Percentiles rank a stretch among this genome's conserved stretches.
phyloP scores from a whole-genome alignment of 768 basidiomycete genomes.

The Tricholoma bakamatsutake region DNA sequence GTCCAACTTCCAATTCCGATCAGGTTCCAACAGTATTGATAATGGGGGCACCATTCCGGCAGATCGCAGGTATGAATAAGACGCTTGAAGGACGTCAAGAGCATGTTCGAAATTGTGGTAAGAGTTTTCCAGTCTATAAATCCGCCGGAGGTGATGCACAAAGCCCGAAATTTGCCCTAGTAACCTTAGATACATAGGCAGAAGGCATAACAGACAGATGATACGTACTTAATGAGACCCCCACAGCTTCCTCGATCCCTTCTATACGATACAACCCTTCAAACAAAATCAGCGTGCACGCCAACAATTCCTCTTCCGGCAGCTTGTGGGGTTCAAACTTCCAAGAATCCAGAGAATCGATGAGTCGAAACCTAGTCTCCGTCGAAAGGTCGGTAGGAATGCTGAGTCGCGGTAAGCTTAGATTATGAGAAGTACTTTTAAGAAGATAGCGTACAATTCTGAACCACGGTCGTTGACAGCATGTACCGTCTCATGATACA shows the following conservation, averaged over 20 bases:
- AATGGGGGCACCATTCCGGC: conserved; percentile 81
- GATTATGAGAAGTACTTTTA: background rate
- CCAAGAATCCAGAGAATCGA: conserved; percentile 72
- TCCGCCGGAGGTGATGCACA: conserved; percentile 81
- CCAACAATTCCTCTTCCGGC: conserved; percentile 74
- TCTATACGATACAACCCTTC: conserved; percentile 79
- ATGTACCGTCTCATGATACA: conserved; percentile 74
- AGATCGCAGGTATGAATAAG: conserved; percentile 75
- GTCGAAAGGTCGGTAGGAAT: conserved; percentile 42
- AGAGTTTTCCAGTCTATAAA: conserved; percentile 86
- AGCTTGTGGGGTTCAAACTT: conserved; percentile 86
- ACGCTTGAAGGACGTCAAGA: conserved; percentile 91
- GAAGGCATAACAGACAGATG: conserved; percentile 9
- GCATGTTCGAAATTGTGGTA: conserved; percentile 99
- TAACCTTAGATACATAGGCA: conserved; percentile 4
- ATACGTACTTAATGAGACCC: conserved; percentile 53
- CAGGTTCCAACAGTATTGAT: conserved; percentile 51
- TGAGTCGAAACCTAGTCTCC: conserved; percentile 54
- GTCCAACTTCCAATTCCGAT: conserved; percentile 35
- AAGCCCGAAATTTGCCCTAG: conserved; percentile 73
- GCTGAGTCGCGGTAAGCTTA: conserved; percentile 19
- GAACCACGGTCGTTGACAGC: conserved; percentile 56
- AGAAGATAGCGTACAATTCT: conserved; percentile 32
- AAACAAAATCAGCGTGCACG: conserved; percentile 82
- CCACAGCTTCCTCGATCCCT: conserved; percentile 56